Evolutionary conservation across 768 basidiomycete species (phyloP).

Genomic region (Pisolithus sp.): DNA sequence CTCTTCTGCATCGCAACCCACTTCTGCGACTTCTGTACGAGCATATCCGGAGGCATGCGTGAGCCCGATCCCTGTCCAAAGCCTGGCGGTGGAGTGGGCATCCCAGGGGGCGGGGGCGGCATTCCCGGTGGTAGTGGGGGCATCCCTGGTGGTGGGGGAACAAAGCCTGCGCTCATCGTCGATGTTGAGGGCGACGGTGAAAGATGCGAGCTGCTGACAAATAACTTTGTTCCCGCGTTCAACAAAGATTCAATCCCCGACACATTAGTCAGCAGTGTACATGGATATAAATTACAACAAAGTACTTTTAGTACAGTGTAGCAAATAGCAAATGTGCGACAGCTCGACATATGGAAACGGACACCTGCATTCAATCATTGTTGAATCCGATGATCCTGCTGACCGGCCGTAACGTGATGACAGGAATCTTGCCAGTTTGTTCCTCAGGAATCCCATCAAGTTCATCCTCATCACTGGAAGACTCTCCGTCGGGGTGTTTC

Average conservation of each 20-base stretch:
- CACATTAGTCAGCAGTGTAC: not conserved
- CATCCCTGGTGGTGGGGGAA: slow-evolving; percentile 39
- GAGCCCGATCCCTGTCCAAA: slow-evolving; percentile 31
- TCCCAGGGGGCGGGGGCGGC: slow-evolving; percentile 35
- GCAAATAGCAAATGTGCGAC: not conserved
- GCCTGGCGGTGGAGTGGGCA: slow-evolving; percentile 30
- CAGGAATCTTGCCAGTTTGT: slow-evolving; percentile 40
- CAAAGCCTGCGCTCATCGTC: slow-evolving; percentile 25
- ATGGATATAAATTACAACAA: not conserved
- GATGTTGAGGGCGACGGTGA: slow-evolving; percentile 21
- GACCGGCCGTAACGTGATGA: slow-evolving; percentile 52
- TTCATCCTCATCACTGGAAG: slow-evolving; percentile 56
- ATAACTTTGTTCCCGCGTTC: slow-evolving; percentile 1
- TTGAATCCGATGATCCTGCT: slow-evolving; percentile 56
- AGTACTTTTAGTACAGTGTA: not conserved
- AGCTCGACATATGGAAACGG: too few relatives aligned
- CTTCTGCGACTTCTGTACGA: slow-evolving; percentile 91
- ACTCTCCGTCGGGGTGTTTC: slow-evolving; percentile 42
- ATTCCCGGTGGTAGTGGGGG: slow-evolving; percentile 29
- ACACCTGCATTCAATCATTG: not conserved
- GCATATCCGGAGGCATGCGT: slow-evolving; percentile 55
- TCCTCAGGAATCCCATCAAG: slow-evolving; percentile 38
- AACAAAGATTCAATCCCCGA: slow-evolving; percentile 19
- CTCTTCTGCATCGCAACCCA: slow-evolving; percentile 93
- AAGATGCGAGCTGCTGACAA: slow-evolving; percentile 20